A percentile compares a stretch with the other conserved stretches of the same genome.
Conservation (phyloP, 148 eudicot genomes). For the Hydrangea macrophylla region DNA sequence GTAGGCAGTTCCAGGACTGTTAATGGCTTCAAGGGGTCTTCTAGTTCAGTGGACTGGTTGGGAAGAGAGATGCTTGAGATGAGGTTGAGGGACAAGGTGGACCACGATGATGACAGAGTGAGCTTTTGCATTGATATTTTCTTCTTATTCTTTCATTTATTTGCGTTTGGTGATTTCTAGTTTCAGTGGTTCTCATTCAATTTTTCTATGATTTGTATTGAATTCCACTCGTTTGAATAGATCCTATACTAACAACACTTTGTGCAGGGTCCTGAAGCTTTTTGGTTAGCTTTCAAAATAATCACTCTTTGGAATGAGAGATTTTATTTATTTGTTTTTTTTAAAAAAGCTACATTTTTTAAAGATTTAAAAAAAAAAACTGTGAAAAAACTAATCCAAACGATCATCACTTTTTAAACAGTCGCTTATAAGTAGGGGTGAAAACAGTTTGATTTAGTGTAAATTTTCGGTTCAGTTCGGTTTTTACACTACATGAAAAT, state of each 20-base stretch:
- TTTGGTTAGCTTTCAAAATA: too few species aligned
- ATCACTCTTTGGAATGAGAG: not conserved
- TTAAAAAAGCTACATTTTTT: too few species aligned
- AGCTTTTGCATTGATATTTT: constrained; percentile 19
- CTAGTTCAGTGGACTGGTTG: constrained; percentile 92
- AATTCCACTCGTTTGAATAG: not conserved
- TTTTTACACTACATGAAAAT: too few species aligned
- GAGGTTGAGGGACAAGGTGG: constrained; percentile 76
- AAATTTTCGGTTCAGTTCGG: too few species aligned
- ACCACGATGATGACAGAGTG: constrained; percentile 82
- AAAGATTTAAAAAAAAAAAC: too few species aligned
- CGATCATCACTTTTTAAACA: too few species aligned
- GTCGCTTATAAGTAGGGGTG: too few species aligned
- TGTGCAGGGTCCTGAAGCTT: not conserved
- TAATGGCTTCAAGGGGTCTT: constrained; percentile 67
- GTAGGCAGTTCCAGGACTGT: constrained; percentile 74
- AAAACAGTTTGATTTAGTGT: too few species aligned
- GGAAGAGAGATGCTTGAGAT: constrained; percentile 93
- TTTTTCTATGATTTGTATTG: not conserved
- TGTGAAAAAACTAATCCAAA: too few species aligned
- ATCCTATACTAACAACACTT: not conserved
- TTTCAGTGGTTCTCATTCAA: constrained; percentile 1
- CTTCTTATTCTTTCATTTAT: not conserved
- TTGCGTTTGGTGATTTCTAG: not conserved
- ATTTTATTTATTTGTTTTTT: not conserved